Evolutionary conservation across 2,329 filamentous ascomycete genomes (phyloP), one percentile per base, ranked within the genome.

Genomic region (Dactylellina cionopaga): DNA sequence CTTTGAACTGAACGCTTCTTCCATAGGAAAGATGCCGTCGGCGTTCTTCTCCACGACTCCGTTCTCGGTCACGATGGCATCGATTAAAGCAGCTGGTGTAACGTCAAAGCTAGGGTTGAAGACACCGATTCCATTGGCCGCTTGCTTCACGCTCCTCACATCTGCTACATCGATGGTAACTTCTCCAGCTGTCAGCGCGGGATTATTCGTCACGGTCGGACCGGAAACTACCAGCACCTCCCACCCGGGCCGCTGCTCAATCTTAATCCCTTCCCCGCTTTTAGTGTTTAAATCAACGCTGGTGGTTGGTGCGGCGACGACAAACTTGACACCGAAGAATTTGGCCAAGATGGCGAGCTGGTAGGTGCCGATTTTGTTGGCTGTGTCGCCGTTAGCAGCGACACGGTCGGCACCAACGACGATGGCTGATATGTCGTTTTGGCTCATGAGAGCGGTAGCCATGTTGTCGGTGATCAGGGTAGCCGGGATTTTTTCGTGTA

Each of bases 61-160:
- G 17, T 52, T 88, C 82, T 99, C 95, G 0, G 95, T 99, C 75
- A 98, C 91, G 66, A 99, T 90, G 1, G 91, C 92, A 80, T 99
- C 95, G 75, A 99, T 97, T 58, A 97, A 83, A 74, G 88, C 87
- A 35, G 90, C 88, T 0, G 95, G 94, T 7, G 95, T 99, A 31
- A 99, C 91, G 78, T 99, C 95, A 79, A 99, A 99, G 0, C 92
- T 91, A 29, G 95, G 95, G 80, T 99, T 99, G 93, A 95, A 99
- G 6, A 98, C 92, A 39, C 86, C 84, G 74, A 98, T 92, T 1
- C 88, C 87, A 78, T 85, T 83, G 3, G 88, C 87, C 29, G 76
- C 76, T 22, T 74, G 75, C 37, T 64, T 63, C 13, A 78, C 66
- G 24, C 73, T 75, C 33, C 62, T 47, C 3, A 77, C 56, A 43